Percentiles rank a stretch among this genome's conserved stretches.
phyloP scores from a whole-genome alignment of 2,329 filamentous ascomycete genomes.

The Claviceps maximensis region DNA sequence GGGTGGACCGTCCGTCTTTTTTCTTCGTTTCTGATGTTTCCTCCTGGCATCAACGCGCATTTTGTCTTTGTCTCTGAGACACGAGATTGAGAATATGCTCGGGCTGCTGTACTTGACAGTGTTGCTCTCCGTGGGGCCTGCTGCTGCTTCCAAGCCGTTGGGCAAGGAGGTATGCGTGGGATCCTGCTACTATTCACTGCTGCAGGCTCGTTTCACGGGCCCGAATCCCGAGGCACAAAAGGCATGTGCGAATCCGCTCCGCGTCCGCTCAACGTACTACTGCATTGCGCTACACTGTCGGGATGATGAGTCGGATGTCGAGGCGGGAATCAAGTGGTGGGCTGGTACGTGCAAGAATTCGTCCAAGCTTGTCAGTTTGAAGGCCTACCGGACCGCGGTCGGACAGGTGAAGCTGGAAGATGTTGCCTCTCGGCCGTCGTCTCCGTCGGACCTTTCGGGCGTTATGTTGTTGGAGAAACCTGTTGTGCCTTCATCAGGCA shows the following conservation, averaged over 20 bases:
- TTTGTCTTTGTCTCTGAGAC: not conserved
- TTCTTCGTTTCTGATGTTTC: not conserved
- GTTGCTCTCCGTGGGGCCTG: not conserved
- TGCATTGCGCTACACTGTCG: constrained; percentile 8
- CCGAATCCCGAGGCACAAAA: constrained; percentile 6
- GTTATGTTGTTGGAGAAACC: not conserved
- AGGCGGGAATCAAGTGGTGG: constrained; percentile 10
- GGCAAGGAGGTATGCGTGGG: constrained; percentile 10
- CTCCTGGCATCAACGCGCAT: not conserved
- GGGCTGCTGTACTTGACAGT: not conserved
- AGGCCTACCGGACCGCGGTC: constrained; percentile 6
- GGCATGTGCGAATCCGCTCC: constrained; percentile 9
- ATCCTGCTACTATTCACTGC: constrained; percentile 11
- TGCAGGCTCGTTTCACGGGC: constrained; percentile 8
- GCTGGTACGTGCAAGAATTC: constrained; percentile 9
- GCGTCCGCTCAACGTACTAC: constrained; percentile 10
- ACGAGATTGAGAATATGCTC: not conserved
- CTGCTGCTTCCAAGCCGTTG: constrained; percentile 10
- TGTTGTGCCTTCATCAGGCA: not conserved
- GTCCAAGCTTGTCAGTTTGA: constrained; percentile 6
- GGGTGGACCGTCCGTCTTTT: not conserved
- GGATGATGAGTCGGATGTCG: constrained; percentile 4
- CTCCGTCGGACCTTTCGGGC: not conserved
- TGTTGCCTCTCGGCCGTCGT: not conserved
- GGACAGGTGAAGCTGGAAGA: not conserved